Percentiles rank a stretch among this genome's conserved stretches.
phyloP scores from a whole-genome alignment of 2,329 filamentous ascomycete genomes.

The Trichocomaceae sp. region DNA sequence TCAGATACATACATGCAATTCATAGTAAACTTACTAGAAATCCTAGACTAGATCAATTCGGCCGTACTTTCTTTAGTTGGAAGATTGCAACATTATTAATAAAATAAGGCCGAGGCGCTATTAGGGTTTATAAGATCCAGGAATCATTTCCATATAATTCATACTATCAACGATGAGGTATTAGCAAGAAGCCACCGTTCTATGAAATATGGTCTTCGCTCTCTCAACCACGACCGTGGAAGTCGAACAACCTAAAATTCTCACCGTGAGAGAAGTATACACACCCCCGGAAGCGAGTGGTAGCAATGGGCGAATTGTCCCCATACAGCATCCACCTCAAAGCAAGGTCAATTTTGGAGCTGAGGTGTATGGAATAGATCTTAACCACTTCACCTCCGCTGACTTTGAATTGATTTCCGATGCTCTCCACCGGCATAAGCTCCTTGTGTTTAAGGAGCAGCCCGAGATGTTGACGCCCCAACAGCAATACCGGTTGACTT shows the following conservation, averaged over 20 bases:
- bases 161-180: neutral
- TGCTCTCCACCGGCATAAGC: constrained; percentile 28
- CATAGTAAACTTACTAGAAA: neutral
- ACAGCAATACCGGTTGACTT: constrained; percentile 31
- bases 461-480: constrained; percentile 29
- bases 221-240: neutral
- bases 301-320: constrained; percentile 9
- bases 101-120: too few species aligned
- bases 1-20: neutral
- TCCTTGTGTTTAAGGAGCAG: constrained; percentile 35
- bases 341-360: constrained; percentile 34
- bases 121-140: neutral
- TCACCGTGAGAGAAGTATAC: constrained; percentile 7
- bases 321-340: constrained; percentile 16
- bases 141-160: neutral
- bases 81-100: neutral
- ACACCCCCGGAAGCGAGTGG: neutral
- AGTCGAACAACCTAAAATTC: constrained; percentile 1
- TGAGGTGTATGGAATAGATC: constrained; percentile 31
- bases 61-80: neutral
- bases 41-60: neutral
- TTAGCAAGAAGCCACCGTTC: too few species aligned
- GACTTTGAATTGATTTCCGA: constrained; percentile 29
- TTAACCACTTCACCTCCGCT: constrained; percentile 30
- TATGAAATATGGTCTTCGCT: too few species aligned